Evolutionary conservation across 176 grass and related monocot species (phyloP), one percentile per base, ranked within the genome.

Genomic region (Thinopyrum elongatum): DNA sequence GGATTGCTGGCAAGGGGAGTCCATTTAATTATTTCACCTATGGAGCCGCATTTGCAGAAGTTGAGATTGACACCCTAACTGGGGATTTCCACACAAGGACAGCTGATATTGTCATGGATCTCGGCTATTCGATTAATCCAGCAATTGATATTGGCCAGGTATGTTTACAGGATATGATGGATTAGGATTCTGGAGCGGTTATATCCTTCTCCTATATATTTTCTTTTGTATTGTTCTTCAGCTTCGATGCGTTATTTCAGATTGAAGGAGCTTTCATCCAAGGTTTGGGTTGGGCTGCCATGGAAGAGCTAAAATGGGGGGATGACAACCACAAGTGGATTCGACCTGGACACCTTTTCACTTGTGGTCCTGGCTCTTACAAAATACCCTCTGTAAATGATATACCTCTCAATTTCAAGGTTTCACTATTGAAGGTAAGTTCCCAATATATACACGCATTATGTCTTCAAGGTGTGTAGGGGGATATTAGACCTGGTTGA

Each of bases 261-360:
- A 98, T 98, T 78, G 96, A 98, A 89, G 96, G 96, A 80, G 96
- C 92, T 84, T 98, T 98, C 77, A 78, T 98, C 36, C 96, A 98
- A 92, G 96, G 96, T 58, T 83, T 98, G 89, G 96, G 96, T 61
- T 98, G 96, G 96, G 82, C 85, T 79, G 96, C 92, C 72, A 71
- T 98, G 63, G 96, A 98, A 83, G 96, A 98, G 84, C 84, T 98
- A 41, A 98, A 98, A 92, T 98, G 96, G 96, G 96, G 96, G 15
- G 96, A 98, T 90, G 67, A 87, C 58, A 82, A 83, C 86, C 96
- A 98, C 76, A 94, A 92, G 76, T 98, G 96, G 96, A 95, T 98
- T 60, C 87, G 82, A 77, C 93, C 96, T 39, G 96, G 96, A 29
- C 82, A 94, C 79, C 90, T 98, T 60, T 95, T 90, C 63, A 98